phyloP scores from a whole-genome alignment of 768 basidiomycete species.

The Strobilomyces dryophilus region DNA sequence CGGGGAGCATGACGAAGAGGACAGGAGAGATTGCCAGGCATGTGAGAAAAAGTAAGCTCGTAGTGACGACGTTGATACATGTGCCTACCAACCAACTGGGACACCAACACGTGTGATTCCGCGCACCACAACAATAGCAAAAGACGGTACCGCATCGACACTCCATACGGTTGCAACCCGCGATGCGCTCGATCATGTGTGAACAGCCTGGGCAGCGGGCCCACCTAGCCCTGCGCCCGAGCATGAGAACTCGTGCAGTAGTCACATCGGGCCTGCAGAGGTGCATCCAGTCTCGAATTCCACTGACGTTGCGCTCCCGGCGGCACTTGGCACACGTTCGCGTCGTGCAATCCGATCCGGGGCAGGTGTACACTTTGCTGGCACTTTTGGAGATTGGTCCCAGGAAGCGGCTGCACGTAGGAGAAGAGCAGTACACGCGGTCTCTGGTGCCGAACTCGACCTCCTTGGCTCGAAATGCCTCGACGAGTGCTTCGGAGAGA shows the following conservation, averaged over 20 bases:
- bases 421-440: background rate
- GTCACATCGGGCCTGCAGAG: background rate
- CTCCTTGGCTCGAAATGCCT: background rate
- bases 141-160: slow-evolving; percentile 38
- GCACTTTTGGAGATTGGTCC: background rate
- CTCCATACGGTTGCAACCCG: slow-evolving; percentile 31
- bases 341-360: background rate
- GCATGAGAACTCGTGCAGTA: background rate
- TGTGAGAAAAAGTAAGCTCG: no score
- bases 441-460: background rate
- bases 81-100: no score
- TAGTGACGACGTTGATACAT: no score
- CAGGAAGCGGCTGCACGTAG: background rate
- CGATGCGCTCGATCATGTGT: background rate
- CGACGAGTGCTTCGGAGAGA: background rate
- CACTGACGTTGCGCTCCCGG: background rate
- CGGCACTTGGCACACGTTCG: background rate
- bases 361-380: background rate
- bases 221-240: background rate
- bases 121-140: slow-evolving; percentile 45
- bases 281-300: background rate
- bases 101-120: background rate
- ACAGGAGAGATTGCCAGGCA: no score
- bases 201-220: background rate
- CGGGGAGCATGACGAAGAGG: no score